Evolutionary conservation across 2,329 filamentous ascomycete species (phyloP).

Genomic region (Daldinia sp.): DNA sequence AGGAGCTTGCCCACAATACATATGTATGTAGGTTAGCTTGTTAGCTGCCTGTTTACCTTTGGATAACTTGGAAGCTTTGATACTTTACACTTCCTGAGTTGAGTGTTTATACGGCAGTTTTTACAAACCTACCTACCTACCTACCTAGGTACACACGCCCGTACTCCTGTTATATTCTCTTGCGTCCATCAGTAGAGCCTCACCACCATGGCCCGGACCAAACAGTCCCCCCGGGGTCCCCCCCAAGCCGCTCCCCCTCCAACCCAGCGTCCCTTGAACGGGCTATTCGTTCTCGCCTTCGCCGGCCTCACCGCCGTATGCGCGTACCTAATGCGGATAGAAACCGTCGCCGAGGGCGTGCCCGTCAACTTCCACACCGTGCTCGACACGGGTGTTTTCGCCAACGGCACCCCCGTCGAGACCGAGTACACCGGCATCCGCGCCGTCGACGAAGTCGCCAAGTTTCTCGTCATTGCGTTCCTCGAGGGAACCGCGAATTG

Average conservation of each 20-base stretch:
- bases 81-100: neutral
- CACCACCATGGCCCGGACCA: neutral
- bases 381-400: constrained; percentile 30
- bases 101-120: no score
- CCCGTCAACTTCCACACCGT: constrained; percentile 35
- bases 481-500: constrained; percentile 39
- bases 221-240: neutral
- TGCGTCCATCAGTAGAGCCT: neutral
- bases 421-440: constrained; percentile 40
- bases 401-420: constrained; percentile 38
- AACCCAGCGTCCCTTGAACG: constrained; percentile 25
- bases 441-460: constrained; percentile 31
- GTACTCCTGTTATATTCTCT: no score
- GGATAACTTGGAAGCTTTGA: neutral
- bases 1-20: neutral
- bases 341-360: constrained; percentile 34
- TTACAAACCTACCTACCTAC: no score
- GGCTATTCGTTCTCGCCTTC: constrained; percentile 31
- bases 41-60: neutral
- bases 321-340: constrained; percentile 40
- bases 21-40: neutral
- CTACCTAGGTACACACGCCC: neutral
- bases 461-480: constrained; percentile 41
- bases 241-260: neutral
- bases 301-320: constrained; percentile 26